Conservation (phyloP, 202 grass and related monocot species). For the Thinopyrum obtusiflorum region DNA sequence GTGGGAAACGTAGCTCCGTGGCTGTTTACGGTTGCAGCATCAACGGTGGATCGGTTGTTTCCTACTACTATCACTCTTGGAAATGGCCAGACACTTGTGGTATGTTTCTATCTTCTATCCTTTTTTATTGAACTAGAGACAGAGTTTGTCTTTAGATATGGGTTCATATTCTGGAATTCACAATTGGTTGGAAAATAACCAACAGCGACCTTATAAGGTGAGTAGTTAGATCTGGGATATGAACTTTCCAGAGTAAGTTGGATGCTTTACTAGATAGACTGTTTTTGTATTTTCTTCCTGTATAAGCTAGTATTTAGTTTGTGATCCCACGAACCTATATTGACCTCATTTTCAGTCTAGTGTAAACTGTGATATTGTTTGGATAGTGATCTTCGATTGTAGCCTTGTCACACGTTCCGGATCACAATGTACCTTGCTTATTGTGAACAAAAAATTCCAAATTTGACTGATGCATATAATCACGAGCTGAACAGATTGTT, state of each 20-base stretch:
- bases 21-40: constrained; percentile 51
- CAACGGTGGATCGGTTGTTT: constrained; percentile 46
- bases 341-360: too few relatives aligned
- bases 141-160: neutral
- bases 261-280: neutral
- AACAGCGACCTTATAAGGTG: neutral
- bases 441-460: neutral
- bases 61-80: constrained; percentile 44
- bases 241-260: neutral
- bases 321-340: neutral
- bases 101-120: constrained; percentile 26
- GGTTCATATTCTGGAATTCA: neutral
- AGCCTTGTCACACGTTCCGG: neutral
- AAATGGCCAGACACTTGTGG: constrained; percentile 36
- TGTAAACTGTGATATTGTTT: neutral
- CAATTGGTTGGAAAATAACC: neutral
- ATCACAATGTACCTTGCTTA: neutral
- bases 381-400: neutral
- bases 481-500: neutral
- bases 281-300: neutral
- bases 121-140: neutral
- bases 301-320: neutral
- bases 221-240: neutral
- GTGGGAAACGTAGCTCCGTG: constrained; percentile 36
- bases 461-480: neutral